Evolutionary conservation across 2,329 filamentous ascomycete species (phyloP), one percentile per base, ranked within the genome.

Genomic region (Fusarium sambucinum): DNA sequence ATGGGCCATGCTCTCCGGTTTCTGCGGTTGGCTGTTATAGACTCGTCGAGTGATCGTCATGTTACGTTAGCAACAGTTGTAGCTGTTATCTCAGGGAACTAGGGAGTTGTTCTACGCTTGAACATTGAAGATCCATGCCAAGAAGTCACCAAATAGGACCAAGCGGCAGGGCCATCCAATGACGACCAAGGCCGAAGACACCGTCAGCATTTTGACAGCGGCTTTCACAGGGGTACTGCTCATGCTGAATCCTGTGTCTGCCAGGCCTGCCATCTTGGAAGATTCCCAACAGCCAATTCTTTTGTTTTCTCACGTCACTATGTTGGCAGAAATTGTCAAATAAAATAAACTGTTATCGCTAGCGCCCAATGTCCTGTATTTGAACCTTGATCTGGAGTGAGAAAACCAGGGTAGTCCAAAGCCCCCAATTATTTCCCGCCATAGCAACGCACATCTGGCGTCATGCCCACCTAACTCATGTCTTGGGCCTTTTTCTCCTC

Each of bases 401-500:
- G 21, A 19, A 3, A 33, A 13, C 3, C 21, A 25, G 21, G 46
- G 46, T 35, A 9, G n/a, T 13, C 8, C 12, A 14, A 27, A 55
- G 19, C 12, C 29, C 51, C 46, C 19, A 16, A 17, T 50, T 51
- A 4, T 17, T 12, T 50, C 14, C 11, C 27, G 27, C 8, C n/a
- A 51, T 23, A 38, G 13, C 23, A 29, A 32, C 40, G 52, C 12
- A 51, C n/a, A 12, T 52, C 23, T 63, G 21, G 25, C 37, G 32
- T 55, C 35, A 50, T 17, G 19, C n/a, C 11, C 12, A 12, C 8
- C 9, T 37, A 50, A 16, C 21, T 25, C 21, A 50, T 37, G 16
- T 25, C 46, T 19, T 50, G 14, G 5, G 17, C 13, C 32, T 27
- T 50, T 16, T 65, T 72, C 55, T 69, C 55, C 9, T 71, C 69